Base-by-base conservation (phyloP, 2,329 filamentous ascomycete species). In the Cadophora luteo-olivacea region DNA sequence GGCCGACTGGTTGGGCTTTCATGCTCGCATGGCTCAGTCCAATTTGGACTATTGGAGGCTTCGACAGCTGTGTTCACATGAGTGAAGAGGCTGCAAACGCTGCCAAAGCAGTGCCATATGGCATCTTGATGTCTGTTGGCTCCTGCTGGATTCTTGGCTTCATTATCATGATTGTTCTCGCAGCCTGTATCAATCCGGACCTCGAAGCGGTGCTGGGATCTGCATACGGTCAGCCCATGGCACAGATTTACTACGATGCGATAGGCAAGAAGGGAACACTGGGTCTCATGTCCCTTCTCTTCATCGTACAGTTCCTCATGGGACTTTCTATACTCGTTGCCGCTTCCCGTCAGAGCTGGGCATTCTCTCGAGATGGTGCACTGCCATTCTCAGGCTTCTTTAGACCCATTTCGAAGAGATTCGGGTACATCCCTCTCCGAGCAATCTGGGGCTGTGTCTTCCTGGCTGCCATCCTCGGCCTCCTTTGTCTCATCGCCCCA, bases 281-380 rank as follows among this genome's bases (percentile, higher is more conserved):
- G 7, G 87, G 82, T 0, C 81, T 89, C 65, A 89, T 89, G 84
- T 81, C 82, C 1, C 80, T 89, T 0, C 78, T 89, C 24, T 86
- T 88, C 74, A 83, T 88, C 61, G 86, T 88, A 2, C 87, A 89
- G 74, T 90, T 87, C 75, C 80, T 89, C 25, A 89, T 89, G 83
- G 86, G 87, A 0, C 78, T 89, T 1, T 86, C 83, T 36, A 84
- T 88, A 65, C 78, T 87, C 2, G 84, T 89, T 3, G 87, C 87
- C 0, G 85, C 84, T 4, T 87, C 85, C 6, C 83, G 88, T 6
- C 87, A 90, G 77, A 83, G 82, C 36, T 90, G 87, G 87, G 87
- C 87, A 0, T 90, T 90, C 75, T 86, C 85, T 9, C 83, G 87
- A 29, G 87, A 90, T 72, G 87, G 86, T 1, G 87, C 87, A 0